Base-by-base conservation (phyloP, 1,284 basidiomycete genomes). In the Abortiporus biennis region DNA sequence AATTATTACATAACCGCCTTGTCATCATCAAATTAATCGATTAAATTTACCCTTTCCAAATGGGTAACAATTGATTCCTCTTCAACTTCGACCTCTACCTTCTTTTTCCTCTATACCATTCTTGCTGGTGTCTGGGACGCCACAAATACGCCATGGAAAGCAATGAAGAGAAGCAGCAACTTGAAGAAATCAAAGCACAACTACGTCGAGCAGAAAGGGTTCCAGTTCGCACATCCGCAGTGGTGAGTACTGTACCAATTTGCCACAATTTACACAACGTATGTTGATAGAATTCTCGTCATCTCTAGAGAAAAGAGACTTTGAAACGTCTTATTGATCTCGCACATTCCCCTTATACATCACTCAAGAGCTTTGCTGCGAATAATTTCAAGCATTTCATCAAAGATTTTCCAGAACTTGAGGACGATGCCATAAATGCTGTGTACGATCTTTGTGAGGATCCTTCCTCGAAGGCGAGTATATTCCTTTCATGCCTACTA, bases 381-480 rank as follows among this genome's bases (percentile, higher is more conserved):
- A 61, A 64, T 20, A 72, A 76, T 43, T 72, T 85, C 45, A 71
- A 68, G 38, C 52, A 63, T 34, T 78, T 79, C 54, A 77, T 85
- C 61, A 71, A 64, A 49, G 74, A 80, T 57, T 82, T 83, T 52
- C 74, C 76, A 1, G 80, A 83, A 35, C 63, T 81, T 13, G 80
- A 84, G 56, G 84, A 86, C 51, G 74, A 74, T 21, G 79, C 79
- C 4, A 82, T 85, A 53, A 80, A 85, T 50, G 77, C 80, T 16
- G 71, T 85, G 17, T 86, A 85, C 52, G 82, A 85, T 59, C 62
- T 86, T 1, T 85, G 82, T 54, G 82, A 85, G 57, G 83, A 86
- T 62, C 72, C 72, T 36, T 69, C 71, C 38, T 54, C 69, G n/a
- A 64, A 65, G 51, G 81, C n/a, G n/a, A n/a, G n/a, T 80, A 52